Evolutionary conservation across 108 stramenopile species (phyloP), one percentile per base, ranked within the genome.

Genomic region (Chaetoceros tenuissimus): DNA sequence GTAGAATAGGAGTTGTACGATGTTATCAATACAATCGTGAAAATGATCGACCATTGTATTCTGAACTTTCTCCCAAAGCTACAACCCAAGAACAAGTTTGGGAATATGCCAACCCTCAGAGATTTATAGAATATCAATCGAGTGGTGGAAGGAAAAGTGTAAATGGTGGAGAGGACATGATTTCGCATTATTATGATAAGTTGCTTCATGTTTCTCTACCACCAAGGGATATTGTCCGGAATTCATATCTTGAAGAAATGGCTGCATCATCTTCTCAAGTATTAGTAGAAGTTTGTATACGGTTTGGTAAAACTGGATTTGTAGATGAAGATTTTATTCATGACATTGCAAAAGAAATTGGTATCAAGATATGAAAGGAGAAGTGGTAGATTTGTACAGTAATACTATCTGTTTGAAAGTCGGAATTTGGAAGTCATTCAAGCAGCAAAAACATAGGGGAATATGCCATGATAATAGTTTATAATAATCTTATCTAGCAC

Each of bases 121-220:
- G 79, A 30, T 79, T 82, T 60, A 65, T 75, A 53, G 59, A 43
- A 3, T 82, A 87, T 48, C 60, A 67, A 31, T 26, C 40, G 29
- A 57, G 65, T 30, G 69, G 65, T 24, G 63, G 55, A 24, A 3
- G 26, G 16, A 59, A 46, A 24, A 62, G 61, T 50, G 48, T 51
- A 2, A n/a, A n/a, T n/a, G n/a, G n/a, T n/a, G n/a, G n/a, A n/a
- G n/a, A n/a, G n/a, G 75, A 77, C 53, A 87, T 87, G 81, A 80
- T 82, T 23, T 75, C 79, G 0, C 85, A 87, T 62, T 82, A 82
- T 48, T 87, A 82, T 57, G 85, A 87, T 63, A 87, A 87, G 55
- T 65, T 87, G 1, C 59, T 82, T 2, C 85, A 80, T 63, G 62
- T 87, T 21, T 76, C 85, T 10, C 66, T 77, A n/a, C 81, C 81